Conservation (phyloP, 495 filamentous ascomycete genomes). For the Cercophora newfieldiana region DNA sequence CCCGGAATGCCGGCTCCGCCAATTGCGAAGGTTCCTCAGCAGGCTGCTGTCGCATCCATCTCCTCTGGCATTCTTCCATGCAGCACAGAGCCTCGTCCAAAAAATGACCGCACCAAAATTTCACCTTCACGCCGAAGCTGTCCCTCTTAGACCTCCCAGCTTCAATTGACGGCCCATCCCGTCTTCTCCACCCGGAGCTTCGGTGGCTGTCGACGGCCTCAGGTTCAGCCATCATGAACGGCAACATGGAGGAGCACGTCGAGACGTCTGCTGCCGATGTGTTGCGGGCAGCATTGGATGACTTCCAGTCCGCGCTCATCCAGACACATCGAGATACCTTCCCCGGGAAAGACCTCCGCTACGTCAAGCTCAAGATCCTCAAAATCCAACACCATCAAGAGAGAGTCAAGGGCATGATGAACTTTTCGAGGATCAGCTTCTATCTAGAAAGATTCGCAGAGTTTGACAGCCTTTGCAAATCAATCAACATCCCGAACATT, state of each 20-base stretch:
- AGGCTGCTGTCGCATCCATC: not conserved
- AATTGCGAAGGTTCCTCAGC: not conserved
- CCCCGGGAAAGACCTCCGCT: conserved; percentile 22
- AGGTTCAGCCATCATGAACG: not conserved
- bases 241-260: not conserved
- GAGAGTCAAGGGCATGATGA: conserved; percentile 33
- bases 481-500: conserved; percentile 44
- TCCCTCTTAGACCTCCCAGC: not conserved
- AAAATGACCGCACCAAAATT: not conserved
- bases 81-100: conserved; percentile 5
- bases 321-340: conserved; percentile 31
- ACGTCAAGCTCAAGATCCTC: conserved; percentile 34
- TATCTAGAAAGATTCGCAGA: conserved; percentile 46
- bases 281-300: conserved; percentile 19
- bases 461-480: conserved; percentile 33
- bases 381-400: conserved; percentile 40
- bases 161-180: not conserved
- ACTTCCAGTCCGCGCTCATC: conserved; percentile 33
- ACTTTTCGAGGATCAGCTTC: conserved; percentile 36
- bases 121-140: not conserved
- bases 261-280: not conserved
- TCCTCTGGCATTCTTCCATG: not conserved
- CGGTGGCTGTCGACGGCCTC: not conserved
- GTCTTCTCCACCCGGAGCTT: not conserved
- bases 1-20: not conserved